Base-by-base conservation (phyloP, 768 basidiomycete genomes). In the Hysterangium stoloniferum region DNA sequence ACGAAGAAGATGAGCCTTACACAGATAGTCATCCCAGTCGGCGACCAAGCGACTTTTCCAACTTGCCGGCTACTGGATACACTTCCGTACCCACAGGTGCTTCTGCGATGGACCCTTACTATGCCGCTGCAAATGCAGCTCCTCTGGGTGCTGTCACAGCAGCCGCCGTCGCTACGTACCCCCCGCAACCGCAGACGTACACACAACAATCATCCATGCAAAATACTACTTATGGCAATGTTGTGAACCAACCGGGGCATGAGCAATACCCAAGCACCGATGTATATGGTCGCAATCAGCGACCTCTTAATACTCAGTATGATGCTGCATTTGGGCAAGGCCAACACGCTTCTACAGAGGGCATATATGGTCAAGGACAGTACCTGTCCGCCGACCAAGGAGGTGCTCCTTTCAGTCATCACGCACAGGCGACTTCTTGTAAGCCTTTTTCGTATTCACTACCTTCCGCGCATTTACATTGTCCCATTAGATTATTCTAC, bases 71-170 rank as follows among this genome's bases (percentile, higher is more conserved):
- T 31, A n/a, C 27, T 48, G 85, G 84, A 6, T 90, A 90, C 61
- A 71, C 77, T 1, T 81, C 77, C 54, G 84, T 74, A 19, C 66
- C 80, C 4, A 64, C 69, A 13, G 87, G 87, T 2, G 74, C 78
- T 34, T 77, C 84, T 36, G 78, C 88, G 4, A 71, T 89, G 5
- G 87, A 90, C 58, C 84, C 84, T 19, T 89, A 86, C 54, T 85
- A 88, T 59, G 66, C 73, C 28, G 45, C 60, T n/a, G 62, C 68
- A 2, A 72, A 74, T 58, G 69, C 79, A 17, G 74, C 75, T 28
- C 55, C 54, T 40, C 69, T 73, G 2, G 68, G 59, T 19, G 52
- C 33, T 38, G 56, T 56, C 45, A 58, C 52, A 31, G 35, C 44
- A 17, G 17, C 48, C 25, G 22, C 35, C 19, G 37, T 34, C 45